These are phyloP conservation scores for Phytophthora uliginosa DNA, from an alignment of 352 stramenopile species.

Conservation along the genomic window DNA sequence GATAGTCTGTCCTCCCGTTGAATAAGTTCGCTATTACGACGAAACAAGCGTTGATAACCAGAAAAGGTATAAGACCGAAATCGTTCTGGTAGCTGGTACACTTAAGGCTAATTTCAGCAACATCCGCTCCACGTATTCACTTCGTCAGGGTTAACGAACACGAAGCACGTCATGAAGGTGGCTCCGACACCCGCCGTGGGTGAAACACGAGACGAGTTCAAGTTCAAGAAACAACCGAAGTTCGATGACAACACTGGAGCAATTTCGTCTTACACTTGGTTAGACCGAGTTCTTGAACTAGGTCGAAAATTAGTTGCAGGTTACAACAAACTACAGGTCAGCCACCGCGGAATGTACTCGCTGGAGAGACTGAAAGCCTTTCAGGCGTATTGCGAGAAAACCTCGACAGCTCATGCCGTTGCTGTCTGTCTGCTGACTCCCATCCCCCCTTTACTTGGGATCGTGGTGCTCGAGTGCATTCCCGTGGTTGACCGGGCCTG, in stretches of 20 bases:
- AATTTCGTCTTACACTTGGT: background rate
- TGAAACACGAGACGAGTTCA: background rate
- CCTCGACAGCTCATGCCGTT: background rate
- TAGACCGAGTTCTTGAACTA: background rate
- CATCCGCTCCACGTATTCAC: background rate
- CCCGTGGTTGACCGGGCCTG: conserved; percentile 12
- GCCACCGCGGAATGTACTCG: conserved; percentile 43
- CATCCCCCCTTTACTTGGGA: conserved; percentile 11
- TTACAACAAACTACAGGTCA: conserved; percentile 31
- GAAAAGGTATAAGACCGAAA: background rate
- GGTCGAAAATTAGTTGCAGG: background rate
- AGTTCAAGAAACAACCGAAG: background rate
- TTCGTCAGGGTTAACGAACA: background rate
- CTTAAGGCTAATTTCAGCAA: conserved; percentile 1
- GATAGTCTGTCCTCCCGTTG: no score
- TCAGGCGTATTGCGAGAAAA: conserved; percentile 33
- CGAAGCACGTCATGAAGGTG: background rate
- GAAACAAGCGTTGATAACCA: no score
- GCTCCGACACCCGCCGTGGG: background rate
- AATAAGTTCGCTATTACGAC: no score
- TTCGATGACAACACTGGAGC: background rate
- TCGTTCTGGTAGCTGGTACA: background rate
- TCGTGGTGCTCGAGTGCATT: conserved; percentile 25
- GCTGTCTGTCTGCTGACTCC: conserved; percentile 3
- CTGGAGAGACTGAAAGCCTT: conserved; percentile 43